Evolutionary conservation across 352 stramenopile species (phyloP).

Genomic region (Phytopythium cucurbitacearum): DNA sequence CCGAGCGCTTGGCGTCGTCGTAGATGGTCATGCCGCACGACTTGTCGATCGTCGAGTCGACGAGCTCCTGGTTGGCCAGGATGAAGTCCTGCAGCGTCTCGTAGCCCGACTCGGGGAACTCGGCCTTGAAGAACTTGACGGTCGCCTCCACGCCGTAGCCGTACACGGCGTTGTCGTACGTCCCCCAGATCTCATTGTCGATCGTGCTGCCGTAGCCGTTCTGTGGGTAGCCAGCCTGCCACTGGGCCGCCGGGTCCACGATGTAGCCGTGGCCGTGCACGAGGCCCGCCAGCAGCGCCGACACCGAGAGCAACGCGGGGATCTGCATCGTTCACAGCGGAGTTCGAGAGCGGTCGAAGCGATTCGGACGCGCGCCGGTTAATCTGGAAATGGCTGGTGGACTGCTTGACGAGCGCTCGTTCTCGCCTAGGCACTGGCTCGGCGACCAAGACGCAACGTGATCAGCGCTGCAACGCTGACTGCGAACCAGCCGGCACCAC

Average conservation of each 20-base stretch:
- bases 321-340: conserved; percentile 1
- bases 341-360: not conserved
- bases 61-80: conserved; percentile 36
- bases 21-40: conserved; percentile 16
- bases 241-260: conserved; percentile 17
- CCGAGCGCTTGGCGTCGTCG: conserved; percentile 9
- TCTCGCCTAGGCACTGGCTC: too few relatives aligned
- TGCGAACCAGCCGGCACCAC: too few relatives aligned
- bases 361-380: not conserved
- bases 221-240: conserved; percentile 28
- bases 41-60: conserved; percentile 21
- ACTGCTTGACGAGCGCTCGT: not conserved
- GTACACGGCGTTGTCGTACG: conserved; percentile 31
- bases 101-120: conserved; percentile 29
- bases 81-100: conserved; percentile 37
- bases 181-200: conserved; percentile 30
- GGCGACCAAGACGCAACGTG: too few relatives aligned
- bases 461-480: too few relatives aligned
- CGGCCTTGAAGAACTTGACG: conserved; percentile 30
- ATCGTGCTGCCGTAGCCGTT: conserved; percentile 52
- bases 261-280: conserved; percentile 21
- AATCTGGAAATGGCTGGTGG: not conserved
- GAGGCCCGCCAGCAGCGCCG: conserved; percentile 8
- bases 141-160: conserved; percentile 32
- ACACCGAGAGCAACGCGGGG: conserved; percentile 4